A percentile compares a stretch with the other conserved stretches of the same genome.
Conservation (phyloP, 2,329 filamentous ascomycete genomes). For the Verticillium nonalfalfae region DNA sequence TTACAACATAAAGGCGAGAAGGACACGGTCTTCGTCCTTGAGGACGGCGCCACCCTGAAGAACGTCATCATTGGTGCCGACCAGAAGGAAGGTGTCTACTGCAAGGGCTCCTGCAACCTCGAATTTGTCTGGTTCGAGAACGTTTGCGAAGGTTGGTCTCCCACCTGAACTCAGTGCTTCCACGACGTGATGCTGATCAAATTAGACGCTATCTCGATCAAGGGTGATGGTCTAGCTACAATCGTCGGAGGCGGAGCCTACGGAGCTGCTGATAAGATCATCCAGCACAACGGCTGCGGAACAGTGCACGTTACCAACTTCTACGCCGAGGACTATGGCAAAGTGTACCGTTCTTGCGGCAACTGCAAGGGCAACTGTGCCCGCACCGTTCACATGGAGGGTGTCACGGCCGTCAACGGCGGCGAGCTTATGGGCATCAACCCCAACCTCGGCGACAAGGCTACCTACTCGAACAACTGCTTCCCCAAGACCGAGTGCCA, state of each 20-base stretch:
- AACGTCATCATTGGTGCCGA: conserved; percentile 39
- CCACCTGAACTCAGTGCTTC: conserved; percentile 18
- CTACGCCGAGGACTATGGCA: conserved; percentile 39
- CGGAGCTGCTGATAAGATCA: conserved; percentile 34
- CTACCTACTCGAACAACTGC: conserved; percentile 22
- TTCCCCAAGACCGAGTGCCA: conserved; percentile 20
- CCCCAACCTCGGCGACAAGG: conserved; percentile 13
- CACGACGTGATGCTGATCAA: neutral
- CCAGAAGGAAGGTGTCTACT: conserved; percentile 38
- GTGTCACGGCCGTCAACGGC: conserved; percentile 7
- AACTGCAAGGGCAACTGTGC: conserved; percentile 29
- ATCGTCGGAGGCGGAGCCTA: conserved; percentile 36
- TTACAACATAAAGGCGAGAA: neutral
- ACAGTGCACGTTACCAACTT: conserved; percentile 32
- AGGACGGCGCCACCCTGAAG: conserved; percentile 31
- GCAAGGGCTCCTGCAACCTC: conserved; percentile 32
- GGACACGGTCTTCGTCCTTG: conserved; percentile 35
- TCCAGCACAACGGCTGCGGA: conserved; percentile 39
- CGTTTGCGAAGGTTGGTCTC: conserved; percentile 31
- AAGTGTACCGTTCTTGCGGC: conserved; percentile 28
- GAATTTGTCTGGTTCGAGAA: conserved; percentile 38
- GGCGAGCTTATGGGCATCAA: conserved; percentile 9
- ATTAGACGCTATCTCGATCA: neutral
- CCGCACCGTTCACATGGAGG: conserved; percentile 8
- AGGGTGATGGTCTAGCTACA: conserved; percentile 28